Base-by-base conservation (phyloP, 345 rosid species). In the Bruguiera parviflora region DNA sequence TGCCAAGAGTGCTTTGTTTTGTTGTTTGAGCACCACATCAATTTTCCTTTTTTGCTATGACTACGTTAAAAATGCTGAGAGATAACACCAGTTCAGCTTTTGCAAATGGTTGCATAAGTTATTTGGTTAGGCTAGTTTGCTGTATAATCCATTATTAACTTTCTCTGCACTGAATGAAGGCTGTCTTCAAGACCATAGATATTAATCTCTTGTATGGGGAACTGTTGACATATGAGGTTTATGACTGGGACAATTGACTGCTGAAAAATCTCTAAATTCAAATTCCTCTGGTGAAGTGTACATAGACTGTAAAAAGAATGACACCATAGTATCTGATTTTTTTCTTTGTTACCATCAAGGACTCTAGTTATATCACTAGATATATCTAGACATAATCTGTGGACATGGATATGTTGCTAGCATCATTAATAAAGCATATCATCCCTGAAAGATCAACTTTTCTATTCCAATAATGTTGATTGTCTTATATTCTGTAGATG, bases 401-500 rank as follows among this genome's bases (percentile, higher is more conserved):
- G 61, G 58, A 39, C 43, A 24, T 55, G 52, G 53, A 53, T 53
- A 13, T 13, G 49, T 15, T 13, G 49, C 49, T 43, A 43, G 49
- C 19, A 15, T 15, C 16, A 43, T 5, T 43, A 43, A 43, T 43
- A 43, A 43, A 43, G 49, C 49, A 43, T 43, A 43, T 3, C 52
- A 20, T 39, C 46, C 46, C 22, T 5, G 11, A 24, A 22, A 46
- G 57, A 19, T 53, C 20, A 22, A 24, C 3, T 65, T 49, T 11
- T 59, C 70, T 35, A 13, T 62, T 53, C 56, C 53, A 27, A 56
- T 15, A 18, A 43, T 55, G 52, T 49, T 56, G 15, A 27, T 53
- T 52, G 22, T 70, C 75, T 58, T 43, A 59, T 66, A 77, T 58
- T 71, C 67, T 73, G 67, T 67, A 64, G 65, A 76, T 65, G 72